Percentiles rank a stretch among this genome's conserved stretches.
phyloP scores from a whole-genome alignment of 257 asterid genomes.

The Eucommia ulmoides region DNA sequence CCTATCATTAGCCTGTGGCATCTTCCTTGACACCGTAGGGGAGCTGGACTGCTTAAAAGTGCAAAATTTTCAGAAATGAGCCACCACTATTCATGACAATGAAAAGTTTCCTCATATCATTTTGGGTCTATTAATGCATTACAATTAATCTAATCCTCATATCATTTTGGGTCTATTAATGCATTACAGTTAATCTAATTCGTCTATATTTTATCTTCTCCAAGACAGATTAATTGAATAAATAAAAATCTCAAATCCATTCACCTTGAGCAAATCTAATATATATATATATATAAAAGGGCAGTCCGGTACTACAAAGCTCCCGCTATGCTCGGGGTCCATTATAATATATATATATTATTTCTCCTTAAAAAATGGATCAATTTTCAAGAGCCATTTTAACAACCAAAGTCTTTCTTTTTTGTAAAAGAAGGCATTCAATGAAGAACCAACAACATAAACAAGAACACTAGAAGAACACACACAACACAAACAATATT shows the following conservation, averaged over 20 bases:
- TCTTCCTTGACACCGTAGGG: constrained; percentile 31
- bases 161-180: neutral
- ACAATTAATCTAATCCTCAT: neutral
- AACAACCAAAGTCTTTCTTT: no score
- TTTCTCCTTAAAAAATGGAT: no score
- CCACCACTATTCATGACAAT: constrained; percentile 1
- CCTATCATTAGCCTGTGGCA: constrained; percentile 21
- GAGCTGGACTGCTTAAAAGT: constrained; percentile 31
- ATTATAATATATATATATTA: no score
- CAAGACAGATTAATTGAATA: neutral
- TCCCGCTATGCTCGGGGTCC: no score
- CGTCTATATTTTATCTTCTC: neutral
- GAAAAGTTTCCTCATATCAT: neutral
- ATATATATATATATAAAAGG: no score
- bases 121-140: neutral
- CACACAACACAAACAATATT: neutral
- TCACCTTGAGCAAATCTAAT: no score
- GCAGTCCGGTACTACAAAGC: no score
- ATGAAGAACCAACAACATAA: neutral
- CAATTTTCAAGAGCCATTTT: no score
- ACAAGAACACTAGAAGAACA: neutral
- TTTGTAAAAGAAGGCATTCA: no score
- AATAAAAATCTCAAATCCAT: no score
- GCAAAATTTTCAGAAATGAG: constrained; percentile 17
- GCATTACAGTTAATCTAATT: neutral